Percentiles rank a stretch among this genome's conserved stretches.
These are phyloP conservation scores for Boletus rubropictus DNA, from an alignment of 768 basidiomycete species.

Conservation along the genomic window DNA sequence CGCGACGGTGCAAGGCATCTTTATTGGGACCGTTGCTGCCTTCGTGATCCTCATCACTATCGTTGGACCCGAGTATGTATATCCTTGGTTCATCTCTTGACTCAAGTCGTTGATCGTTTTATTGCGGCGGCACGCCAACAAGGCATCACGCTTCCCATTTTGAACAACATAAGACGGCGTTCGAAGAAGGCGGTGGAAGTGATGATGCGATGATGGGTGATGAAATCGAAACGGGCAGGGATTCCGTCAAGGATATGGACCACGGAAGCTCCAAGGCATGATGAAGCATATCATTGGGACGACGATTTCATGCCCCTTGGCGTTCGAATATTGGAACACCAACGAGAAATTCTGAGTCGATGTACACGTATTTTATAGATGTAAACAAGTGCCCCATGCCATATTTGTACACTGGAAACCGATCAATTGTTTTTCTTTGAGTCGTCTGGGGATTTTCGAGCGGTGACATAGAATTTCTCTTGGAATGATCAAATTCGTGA, in stretches of 20 bases:
- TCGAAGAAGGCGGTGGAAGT: slow-evolving; percentile 64
- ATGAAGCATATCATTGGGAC: not conserved
- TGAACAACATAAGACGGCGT: slow-evolving; percentile 74
- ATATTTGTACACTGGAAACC: no score
- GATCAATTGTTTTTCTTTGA: no score
- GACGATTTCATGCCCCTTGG: not conserved
- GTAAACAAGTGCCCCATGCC: no score
- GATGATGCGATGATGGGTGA: slow-evolving; percentile 37
- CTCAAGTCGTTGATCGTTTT: not conserved
- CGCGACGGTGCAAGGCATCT: slow-evolving; percentile 76
- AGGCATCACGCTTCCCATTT: slow-evolving; percentile 78
- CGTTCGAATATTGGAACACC: not conserved
- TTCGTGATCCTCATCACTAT: slow-evolving; percentile 73
- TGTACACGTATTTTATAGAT: no score
- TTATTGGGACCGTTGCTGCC: slow-evolving; percentile 76
- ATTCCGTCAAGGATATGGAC: slow-evolving; percentile 9
- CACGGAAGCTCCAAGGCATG: slow-evolving; percentile 1
- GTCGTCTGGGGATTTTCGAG: no score
- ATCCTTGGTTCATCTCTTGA: not conserved
- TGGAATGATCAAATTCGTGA: no score
- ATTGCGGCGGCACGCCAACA: not conserved
- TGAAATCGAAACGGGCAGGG: slow-evolving; percentile 9
- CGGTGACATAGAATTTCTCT: no score
- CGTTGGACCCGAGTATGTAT: slow-evolving; percentile 72
- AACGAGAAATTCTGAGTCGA: no score